Conservation (phyloP, 306 rosid genomes). For the Albizia julibrissin region DNA sequence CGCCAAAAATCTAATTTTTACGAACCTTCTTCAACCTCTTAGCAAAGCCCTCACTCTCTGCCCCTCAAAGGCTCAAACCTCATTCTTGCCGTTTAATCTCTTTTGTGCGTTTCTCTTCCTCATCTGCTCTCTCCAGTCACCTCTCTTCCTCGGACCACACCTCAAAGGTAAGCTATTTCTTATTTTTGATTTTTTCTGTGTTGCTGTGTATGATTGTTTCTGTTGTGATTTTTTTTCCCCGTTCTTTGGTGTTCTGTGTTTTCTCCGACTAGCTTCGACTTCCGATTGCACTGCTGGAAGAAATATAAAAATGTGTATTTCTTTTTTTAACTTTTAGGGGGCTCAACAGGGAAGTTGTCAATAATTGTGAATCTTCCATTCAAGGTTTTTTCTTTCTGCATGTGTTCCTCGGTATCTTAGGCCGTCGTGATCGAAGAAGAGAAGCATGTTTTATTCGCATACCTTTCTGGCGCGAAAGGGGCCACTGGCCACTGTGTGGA, state of each 20-base stretch:
- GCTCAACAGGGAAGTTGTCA: not conserved
- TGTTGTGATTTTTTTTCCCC: not conserved
- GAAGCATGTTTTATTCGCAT: slow-evolving; percentile 81
- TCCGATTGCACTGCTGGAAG: not conserved
- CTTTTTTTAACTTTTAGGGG: not conserved
- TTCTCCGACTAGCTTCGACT: not conserved
- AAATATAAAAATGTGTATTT: not conserved
- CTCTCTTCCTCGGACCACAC: not conserved
- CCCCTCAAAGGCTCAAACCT: not conserved
- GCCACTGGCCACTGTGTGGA: slow-evolving; percentile 87
- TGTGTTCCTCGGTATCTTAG: not conserved
- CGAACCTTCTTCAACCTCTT: not conserved
- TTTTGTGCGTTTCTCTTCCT: not conserved
- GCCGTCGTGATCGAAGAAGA: not conserved
- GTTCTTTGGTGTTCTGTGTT: not conserved
- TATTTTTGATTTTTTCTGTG: not conserved
- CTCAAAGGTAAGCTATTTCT: not conserved
- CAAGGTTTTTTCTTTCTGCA: not conserved
- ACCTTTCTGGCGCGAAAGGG: slow-evolving; percentile 85
- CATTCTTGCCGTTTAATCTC: not conserved
- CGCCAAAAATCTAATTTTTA: slow-evolving; percentile 21
- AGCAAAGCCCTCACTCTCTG: not conserved
- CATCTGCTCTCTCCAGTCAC: not conserved
- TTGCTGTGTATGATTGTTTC: not conserved
- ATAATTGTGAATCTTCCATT: not conserved